These are phyloP conservation scores for Curvularia hawaiiensis DNA, from an alignment of 2,329 filamentous ascomycete genomes.

Conservation along the genomic window DNA sequence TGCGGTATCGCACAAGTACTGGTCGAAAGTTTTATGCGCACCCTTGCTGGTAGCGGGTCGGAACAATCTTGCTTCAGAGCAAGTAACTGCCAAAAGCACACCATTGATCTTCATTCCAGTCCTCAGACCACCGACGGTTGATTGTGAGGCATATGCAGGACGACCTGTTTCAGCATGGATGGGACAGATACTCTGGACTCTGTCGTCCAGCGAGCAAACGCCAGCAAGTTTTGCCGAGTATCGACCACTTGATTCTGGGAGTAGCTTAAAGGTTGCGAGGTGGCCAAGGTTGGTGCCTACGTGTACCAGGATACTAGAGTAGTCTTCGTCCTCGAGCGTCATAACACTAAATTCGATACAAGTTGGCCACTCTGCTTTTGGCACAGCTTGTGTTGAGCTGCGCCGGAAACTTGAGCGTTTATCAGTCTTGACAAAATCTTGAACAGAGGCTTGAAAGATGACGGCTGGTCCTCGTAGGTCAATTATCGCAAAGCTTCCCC, in stretches of 20 bases:
- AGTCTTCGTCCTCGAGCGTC: conserved; percentile 90
- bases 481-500: conserved; percentile 78
- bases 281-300: conserved; percentile 87
- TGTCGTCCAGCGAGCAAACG: conserved; percentile 66
- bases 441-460: conserved; percentile 75
- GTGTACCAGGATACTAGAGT: conserved; percentile 92
- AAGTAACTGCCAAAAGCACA: conserved; percentile 76
- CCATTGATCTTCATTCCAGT: conserved; percentile 77
- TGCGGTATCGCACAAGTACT: conserved; percentile 80
- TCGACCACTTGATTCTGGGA: conserved; percentile 71
- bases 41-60: conserved; percentile 84
- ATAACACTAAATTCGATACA: conserved; percentile 86
- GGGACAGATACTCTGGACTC: conserved; percentile 76
- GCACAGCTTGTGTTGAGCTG: conserved; percentile 55
- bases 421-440: conserved; percentile 76
- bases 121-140: conserved; percentile 75
- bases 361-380: conserved; percentile 73
- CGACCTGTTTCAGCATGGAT: conserved; percentile 79
- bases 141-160: conserved; percentile 75
- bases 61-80: conserved; percentile 81
- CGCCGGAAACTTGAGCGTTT: conserved; percentile 75
- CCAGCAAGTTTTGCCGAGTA: conserved; percentile 78
- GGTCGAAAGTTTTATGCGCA: conserved; percentile 89
- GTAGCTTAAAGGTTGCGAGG: conserved; percentile 85
- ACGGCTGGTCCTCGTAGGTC: conserved; percentile 87